Evolutionary conservation across 225 moss, liverwort and hornwort genomes (phyloP).

Genomic region (Anthoceros angustus): DNA sequence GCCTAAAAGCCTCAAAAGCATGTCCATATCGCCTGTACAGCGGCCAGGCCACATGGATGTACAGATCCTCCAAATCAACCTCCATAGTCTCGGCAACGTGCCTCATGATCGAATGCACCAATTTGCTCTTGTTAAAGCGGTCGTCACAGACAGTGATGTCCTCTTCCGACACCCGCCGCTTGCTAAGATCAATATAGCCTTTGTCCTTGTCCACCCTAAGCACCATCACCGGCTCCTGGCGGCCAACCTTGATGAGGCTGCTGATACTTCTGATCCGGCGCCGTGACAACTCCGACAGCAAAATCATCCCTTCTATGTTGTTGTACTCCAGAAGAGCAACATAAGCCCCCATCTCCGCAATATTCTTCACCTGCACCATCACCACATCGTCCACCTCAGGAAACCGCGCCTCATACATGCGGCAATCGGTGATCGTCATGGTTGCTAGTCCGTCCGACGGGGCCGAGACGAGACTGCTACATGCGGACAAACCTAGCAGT

Average conservation of each 20-base stretch:
- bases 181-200: constrained; percentile 92
- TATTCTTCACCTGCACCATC: constrained; percentile 95
- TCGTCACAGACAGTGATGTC: constrained; percentile 81
- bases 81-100: constrained; percentile 97
- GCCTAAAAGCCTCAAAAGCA: constrained; percentile 95
- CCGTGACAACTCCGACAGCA: constrained; percentile 77
- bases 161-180: constrained; percentile 92
- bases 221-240: constrained; percentile 95
- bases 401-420: constrained; percentile 88
- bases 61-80: constrained; percentile 92
- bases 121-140: constrained; percentile 92
- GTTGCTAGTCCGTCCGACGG: background rate
- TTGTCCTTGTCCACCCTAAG: constrained; percentile 95
- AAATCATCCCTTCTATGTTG: constrained; percentile 94
- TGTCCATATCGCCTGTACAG: constrained; percentile 78
- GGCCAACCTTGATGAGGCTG: constrained; percentile 91
- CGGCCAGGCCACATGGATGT: constrained; percentile 68
- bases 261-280: constrained; percentile 96
- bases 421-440: constrained; percentile 88
- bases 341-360: constrained; percentile 96
- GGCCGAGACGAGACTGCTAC: background rate
- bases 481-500: background rate
- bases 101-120: constrained; percentile 93
- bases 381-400: constrained; percentile 95
- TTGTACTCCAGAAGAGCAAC: constrained; percentile 86